phyloP scores from a whole-genome alignment of 2,329 filamentous ascomycete genomes.

The Fusarium odoratissimum region DNA sequence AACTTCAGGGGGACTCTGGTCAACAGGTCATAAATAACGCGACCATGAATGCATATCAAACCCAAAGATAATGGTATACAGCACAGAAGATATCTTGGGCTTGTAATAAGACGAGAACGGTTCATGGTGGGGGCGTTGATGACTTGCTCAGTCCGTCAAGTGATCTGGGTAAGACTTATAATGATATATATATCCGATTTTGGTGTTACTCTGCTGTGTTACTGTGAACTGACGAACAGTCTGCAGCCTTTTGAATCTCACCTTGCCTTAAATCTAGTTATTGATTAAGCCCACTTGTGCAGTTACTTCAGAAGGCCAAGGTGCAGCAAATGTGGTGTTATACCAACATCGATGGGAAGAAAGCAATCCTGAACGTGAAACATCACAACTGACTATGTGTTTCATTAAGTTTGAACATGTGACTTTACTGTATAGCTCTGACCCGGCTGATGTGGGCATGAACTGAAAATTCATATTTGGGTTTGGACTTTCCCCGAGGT shows the following conservation, averaged over 20 bases:
- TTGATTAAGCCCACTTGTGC: not conserved
- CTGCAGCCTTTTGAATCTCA: not conserved
- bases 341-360: too few relatives aligned
- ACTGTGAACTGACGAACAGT: not conserved
- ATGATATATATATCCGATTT: not conserved
- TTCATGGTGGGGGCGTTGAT: not conserved
- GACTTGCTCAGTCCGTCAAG: not conserved
- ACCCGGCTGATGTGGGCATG: not conserved
- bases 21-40: conserved; percentile 26
- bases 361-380: not conserved
- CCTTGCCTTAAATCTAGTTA: not conserved
- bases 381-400: not conserved
- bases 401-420: not conserved
- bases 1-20: conserved; percentile 16
- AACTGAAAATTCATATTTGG: not conserved
- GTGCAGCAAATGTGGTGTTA: not conserved
- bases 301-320: not conserved
- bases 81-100: not conserved
- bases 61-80: conserved; percentile 9
- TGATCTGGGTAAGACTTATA: not conserved
- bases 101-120: not conserved
- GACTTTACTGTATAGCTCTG: not conserved
- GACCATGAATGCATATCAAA: conserved; percentile 26
- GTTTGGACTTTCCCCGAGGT: not conserved
- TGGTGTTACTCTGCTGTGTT: not conserved